Conservation (phyloP, 2,329 filamentous ascomycete species). For the Fusarium temperatum region DNA sequence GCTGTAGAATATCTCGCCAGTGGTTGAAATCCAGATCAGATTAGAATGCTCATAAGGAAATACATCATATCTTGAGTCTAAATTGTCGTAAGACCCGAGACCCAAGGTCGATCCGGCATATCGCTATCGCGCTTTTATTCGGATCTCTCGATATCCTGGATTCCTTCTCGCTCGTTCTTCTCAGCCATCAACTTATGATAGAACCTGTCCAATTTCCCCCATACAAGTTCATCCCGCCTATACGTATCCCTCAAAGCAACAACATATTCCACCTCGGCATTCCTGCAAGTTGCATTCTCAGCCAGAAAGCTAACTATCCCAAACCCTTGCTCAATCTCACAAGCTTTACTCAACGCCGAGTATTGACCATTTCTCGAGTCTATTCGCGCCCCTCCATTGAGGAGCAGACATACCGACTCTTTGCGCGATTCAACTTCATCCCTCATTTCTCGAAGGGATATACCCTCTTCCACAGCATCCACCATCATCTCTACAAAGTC, state of each 20-base stretch:
- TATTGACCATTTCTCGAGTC: background rate
- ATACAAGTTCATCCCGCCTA: background rate
- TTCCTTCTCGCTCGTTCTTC: accelerated
- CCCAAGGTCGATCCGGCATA: no score
- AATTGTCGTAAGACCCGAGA: no score
- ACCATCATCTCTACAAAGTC: background rate
- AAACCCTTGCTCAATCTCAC: background rate
- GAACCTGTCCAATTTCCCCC: background rate
- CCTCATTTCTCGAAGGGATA: no score
- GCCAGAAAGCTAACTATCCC: background rate
- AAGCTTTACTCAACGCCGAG: background rate
- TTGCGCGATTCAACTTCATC: background rate
- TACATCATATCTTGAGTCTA: background rate
- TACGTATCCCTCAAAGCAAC: background rate
- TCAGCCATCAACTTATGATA: background rate
- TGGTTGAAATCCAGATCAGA: background rate
- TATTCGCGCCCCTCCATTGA: background rate
- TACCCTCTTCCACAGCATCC: accelerated
- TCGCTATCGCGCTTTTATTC: background rate
- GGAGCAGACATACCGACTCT: background rate
- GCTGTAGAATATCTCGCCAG: accelerated
- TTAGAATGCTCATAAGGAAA: background rate
- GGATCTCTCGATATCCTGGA: accelerated
- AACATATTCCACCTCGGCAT: background rate
- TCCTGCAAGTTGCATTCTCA: background rate